A percentile compares a stretch with the other conserved stretches of the same genome.
Evolutionary conservation across 2,329 filamentous ascomycete genomes (phyloP).

Genomic region (Arthrobotrys musiformis): DNA sequence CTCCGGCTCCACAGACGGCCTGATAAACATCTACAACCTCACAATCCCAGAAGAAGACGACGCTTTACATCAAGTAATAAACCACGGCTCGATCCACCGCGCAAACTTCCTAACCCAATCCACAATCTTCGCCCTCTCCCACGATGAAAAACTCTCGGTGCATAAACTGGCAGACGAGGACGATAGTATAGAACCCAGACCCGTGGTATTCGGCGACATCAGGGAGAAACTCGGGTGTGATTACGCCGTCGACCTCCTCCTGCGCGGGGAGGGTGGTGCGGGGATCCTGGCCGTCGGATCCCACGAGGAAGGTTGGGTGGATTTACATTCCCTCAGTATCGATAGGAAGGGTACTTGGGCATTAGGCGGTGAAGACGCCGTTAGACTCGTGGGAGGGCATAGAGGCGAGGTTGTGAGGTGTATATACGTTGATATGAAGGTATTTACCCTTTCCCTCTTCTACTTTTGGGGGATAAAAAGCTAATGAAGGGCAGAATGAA

Average conservation of each 20-base stretch:
- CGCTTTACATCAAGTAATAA: constrained; percentile 79
- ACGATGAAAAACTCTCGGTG: constrained; percentile 80
- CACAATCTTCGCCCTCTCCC: constrained; percentile 77
- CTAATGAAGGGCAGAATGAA: constrained; percentile 52
- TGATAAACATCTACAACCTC: constrained; percentile 78
- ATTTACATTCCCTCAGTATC: constrained; percentile 71
- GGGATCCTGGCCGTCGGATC: constrained; percentile 56
- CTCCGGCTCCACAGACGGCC: constrained; percentile 81
- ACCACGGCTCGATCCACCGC: constrained; percentile 79
- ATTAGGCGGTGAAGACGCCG: constrained; percentile 69
- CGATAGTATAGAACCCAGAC: constrained; percentile 67
- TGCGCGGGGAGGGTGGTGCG: constrained; percentile 69
- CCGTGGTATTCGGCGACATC: constrained; percentile 74
- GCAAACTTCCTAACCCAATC: constrained; percentile 74
- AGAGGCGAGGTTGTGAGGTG: constrained; percentile 72
- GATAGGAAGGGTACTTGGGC: constrained; percentile 65
- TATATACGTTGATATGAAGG: constrained; percentile 59
- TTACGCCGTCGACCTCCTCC: constrained; percentile 76
- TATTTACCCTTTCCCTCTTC: no score
- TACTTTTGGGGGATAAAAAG: constrained; percentile 57
- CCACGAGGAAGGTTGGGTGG: constrained; percentile 69
- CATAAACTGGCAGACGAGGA: constrained; percentile 76
- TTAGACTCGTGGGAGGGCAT: constrained; percentile 72
- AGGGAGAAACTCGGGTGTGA: constrained; percentile 74
- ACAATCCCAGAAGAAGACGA: constrained; percentile 73